Percentiles rank a stretch among this genome's conserved stretches.
Conservation (phyloP, 306 rosid species). For the Dicorynia guianensis region DNA sequence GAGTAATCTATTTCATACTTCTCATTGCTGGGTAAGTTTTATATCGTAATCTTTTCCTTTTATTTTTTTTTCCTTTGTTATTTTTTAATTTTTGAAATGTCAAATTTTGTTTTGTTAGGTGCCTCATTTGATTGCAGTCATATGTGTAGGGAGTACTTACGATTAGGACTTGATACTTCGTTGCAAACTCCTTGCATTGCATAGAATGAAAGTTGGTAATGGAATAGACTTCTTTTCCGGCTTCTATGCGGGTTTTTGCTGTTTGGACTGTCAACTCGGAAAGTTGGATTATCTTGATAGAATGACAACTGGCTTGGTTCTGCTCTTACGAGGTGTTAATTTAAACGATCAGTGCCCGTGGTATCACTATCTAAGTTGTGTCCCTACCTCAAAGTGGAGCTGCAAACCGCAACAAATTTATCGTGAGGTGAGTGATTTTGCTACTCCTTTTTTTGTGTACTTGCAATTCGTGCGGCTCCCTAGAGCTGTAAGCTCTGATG, state of each 20-base stretch:
- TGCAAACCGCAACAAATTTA: conserved; percentile 43
- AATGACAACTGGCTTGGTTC: conserved; percentile 43
- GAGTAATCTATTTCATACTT: conserved; percentile 48
- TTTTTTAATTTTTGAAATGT: not conserved
- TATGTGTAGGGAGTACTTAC: conserved; percentile 10
- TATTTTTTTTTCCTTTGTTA: not conserved
- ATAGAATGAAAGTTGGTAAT: not conserved
- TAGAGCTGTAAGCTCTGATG: not conserved
- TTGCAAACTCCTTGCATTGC: not conserved
- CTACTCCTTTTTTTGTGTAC: conserved; percentile 21
- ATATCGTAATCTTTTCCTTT: not conserved
- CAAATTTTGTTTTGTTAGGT: not conserved
- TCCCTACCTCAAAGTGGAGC: conserved; percentile 59
- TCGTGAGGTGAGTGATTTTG: conserved; percentile 49
- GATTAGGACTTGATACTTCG: conserved; percentile 18
- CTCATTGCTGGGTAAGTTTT: conserved; percentile 53
- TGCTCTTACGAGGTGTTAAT: conserved; percentile 51
- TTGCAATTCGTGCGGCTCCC: not conserved
- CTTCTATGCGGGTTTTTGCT: not conserved
- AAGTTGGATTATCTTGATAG: conserved; percentile 42
- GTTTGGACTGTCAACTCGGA: conserved; percentile 5
- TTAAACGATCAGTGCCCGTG: conserved; percentile 58
- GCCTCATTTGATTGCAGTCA: not conserved
- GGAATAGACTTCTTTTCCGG: not conserved
- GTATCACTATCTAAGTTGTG: conserved; percentile 65